Evolutionary conservation across 495 filamentous ascomycete species (phyloP).

Genomic region (Aspergillus affinis): DNA sequence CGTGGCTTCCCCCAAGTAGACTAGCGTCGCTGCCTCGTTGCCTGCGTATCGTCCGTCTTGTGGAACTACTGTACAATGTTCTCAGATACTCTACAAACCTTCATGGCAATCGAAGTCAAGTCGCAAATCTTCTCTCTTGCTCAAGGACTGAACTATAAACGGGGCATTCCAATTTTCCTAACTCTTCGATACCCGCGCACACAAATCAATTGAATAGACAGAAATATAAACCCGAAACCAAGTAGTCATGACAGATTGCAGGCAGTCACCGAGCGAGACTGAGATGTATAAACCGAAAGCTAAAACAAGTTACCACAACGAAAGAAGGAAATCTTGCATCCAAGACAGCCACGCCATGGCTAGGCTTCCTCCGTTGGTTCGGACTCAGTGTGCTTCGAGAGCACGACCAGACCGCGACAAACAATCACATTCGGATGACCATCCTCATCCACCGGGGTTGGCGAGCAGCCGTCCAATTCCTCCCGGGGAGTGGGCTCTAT

Average conservation of each 20-base stretch:
- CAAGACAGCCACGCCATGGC: not conserved
- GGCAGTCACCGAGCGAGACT: too few species aligned
- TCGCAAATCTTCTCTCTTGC: too few species aligned
- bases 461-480: not conserved
- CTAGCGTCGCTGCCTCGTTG: not conserved
- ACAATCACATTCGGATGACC: not conserved
- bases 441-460: not conserved
- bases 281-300: not conserved
- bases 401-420: not conserved
- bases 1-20: not conserved
- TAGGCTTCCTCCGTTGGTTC: not conserved
- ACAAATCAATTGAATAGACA: not conserved
- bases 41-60: not conserved
- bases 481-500: not conserved
- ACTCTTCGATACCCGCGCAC: too few species aligned
- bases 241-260: not conserved
- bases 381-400: not conserved
- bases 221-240: not conserved
- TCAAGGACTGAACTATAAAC: too few species aligned
- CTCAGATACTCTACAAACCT: too few species aligned
- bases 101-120: too few species aligned
- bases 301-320: not conserved
- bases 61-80: too few species aligned
- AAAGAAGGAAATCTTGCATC: not conserved
- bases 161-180: too few species aligned